Base-by-base conservation (phyloP, 495 filamentous ascomycete genomes). In the Trypethelium eluteriae region DNA sequence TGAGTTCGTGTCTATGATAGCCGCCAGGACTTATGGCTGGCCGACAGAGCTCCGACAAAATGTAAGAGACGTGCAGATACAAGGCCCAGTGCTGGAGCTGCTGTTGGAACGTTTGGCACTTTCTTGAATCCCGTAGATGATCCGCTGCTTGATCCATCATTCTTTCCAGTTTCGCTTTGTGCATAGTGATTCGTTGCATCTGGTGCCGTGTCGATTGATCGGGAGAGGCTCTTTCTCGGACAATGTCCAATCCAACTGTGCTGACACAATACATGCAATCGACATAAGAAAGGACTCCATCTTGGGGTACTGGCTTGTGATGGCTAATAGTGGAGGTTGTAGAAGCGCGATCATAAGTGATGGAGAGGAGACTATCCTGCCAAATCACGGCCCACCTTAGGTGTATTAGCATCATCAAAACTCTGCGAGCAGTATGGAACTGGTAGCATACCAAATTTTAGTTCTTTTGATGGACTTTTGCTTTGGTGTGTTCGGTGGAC, bases 341-440 rank as follows among this genome's bases (percentile, higher is more conserved):
- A 5, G 82, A 82, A 9, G 81, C 81, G 18, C 84, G 74, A 69
- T 87, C 84, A 67, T 85, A 87, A 14, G 83, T 84, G 7, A 87
- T 79, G 5, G 81, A 85, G 32, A 87, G 80, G 50, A 86, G 79
- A 66, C 81, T 83, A 67, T 87, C 84, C 70, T 86, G 84, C 84
- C 84, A 87, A 16, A 84, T 78, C 72, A 87, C 79, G 2, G 81
- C 82, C 84, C 84, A 87, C 80, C 80, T 80, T 35, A 62, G 36
- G 16, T 9, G 16, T 12, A 1, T 63, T 12, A 36, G 38, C 11
- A 53, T 32, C n/a, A 38, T 36, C 44, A 50, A 44, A 16, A 5
- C 1, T 18, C 5, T 63, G 5, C 34, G 41, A 34, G 18, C 4
- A 38, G 9, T 49, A 36, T 35, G 41, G n/a, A 62, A 25, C 32